Base-by-base conservation (phyloP, 208 protist genomes). In the Crithidia bombi region DNA sequence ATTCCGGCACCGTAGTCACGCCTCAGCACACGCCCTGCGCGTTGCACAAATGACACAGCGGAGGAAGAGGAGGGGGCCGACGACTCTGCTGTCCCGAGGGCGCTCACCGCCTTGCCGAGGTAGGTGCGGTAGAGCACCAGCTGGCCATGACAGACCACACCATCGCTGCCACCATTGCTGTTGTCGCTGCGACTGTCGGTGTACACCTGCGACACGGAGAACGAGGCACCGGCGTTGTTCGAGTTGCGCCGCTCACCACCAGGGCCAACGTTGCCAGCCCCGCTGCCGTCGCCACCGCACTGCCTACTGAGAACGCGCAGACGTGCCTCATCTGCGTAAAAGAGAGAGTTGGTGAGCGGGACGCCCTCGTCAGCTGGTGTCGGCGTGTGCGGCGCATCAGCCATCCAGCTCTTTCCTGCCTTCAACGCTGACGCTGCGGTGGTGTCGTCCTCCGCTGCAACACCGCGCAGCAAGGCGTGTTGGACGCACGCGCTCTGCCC, bases 301-400 rank as follows among this genome's bases (percentile, higher is more conserved):
- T n/a, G n/a, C n/a, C n/a, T 41, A 23, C 58, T 64, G 38, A 73
- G 43, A 12, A 47, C 59, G 6, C 65, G 65, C 38, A 96, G 75
- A 10, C 91, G 87, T 39, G 70, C 83, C 67, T 96, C 83, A 49
- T 98, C 91, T 5, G 88, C 87, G 54, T 91, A 78, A 67, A 89
- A 94, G 33, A 97, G 78, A 51, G 86, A 94, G 71, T 98, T 96
- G 6, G 89, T 95, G 5, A 98, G 75, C 0, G 92, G 86, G 5
- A 98, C 78, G 26, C 91, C 91, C 32, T 93, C 79, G n/a, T 67
- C 66, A 26, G 59, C 38, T n/a, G 75, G 54, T 3, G 68, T 38
- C 7, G 59, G 72, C 11, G 54, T 43, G 36, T 67, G 65, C 35
- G 46, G 12, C 10, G 52, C 36, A 17, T 12, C 28, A 10, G n/a